A percentile compares a stretch with the other conserved stretches of the same genome.
phyloP scores from a whole-genome alignment of 805 yeast species.

The Myxozyma sirexii region DNA sequence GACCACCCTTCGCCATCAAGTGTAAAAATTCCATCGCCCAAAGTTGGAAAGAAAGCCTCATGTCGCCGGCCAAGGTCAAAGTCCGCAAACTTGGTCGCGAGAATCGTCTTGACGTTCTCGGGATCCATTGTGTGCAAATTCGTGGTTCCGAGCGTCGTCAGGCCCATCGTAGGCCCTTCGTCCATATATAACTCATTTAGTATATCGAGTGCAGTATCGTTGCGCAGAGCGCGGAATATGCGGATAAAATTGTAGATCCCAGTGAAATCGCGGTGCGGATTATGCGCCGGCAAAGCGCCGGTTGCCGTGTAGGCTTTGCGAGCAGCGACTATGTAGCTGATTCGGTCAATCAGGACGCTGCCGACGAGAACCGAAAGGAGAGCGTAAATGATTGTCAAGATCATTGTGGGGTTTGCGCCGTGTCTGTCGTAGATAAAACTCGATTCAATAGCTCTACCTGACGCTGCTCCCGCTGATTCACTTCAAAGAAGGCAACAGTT shows the following conservation, averaged over 20 bases:
- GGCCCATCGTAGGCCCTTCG: neutral
- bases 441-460: no score
- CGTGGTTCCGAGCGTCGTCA: neutral
- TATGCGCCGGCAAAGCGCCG: constrained; percentile 4
- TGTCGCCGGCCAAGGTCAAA: constrained; percentile 40
- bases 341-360: neutral
- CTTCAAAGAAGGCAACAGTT: no score
- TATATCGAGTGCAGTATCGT: neutral
- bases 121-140: constrained; percentile 37
- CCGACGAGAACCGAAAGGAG: neutral
- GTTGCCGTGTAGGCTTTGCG: neutral
- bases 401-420: no score
- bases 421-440: no score
- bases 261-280: neutral
- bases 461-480: no score
- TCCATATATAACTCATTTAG: neutral
- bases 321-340: neutral
- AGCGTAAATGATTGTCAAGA: neutral
- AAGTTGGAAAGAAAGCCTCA: constrained; percentile 38
- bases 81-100: constrained; percentile 43
- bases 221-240: neutral
- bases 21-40: constrained; percentile 46
- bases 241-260: constrained; percentile 3
- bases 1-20: constrained; percentile 44
- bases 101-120: constrained; percentile 42